These are phyloP conservation scores for Alternaria consortialis DNA, from an alignment of 2,329 filamentous ascomycete genomes.

Conservation along the genomic window DNA sequence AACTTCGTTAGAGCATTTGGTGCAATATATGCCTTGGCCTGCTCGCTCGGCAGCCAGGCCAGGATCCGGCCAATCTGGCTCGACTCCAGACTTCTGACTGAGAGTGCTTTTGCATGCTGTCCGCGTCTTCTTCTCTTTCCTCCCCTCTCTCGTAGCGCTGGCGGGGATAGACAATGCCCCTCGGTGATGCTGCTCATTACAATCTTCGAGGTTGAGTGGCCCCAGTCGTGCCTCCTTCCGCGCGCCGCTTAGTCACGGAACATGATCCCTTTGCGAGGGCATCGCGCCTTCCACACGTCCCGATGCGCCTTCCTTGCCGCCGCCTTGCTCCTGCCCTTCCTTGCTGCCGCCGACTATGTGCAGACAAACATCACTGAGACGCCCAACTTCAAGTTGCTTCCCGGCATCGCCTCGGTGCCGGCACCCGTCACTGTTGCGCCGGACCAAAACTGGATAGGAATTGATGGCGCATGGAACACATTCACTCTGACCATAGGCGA, in stretches of 20 bases:
- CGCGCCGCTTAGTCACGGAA: constrained; percentile 32
- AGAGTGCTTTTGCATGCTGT: constrained; percentile 22
- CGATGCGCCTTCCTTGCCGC: constrained; percentile 24
- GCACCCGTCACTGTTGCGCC: constrained; percentile 46
- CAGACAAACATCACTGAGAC: constrained; percentile 35
- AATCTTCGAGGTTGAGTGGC: constrained; percentile 35
- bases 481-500: constrained; percentile 68
- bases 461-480: constrained; percentile 68
- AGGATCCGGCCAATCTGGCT: constrained; percentile 39
- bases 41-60: constrained; percentile 22
- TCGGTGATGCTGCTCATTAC: constrained; percentile 37
- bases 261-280: constrained; percentile 34
- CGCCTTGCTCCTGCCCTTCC: constrained; percentile 30
- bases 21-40: constrained; percentile 37
- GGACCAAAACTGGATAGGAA: constrained; percentile 51
- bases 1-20: constrained; percentile 26
- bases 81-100: constrained; percentile 21
- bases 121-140: constrained; percentile 14
- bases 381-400: constrained; percentile 28
- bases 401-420: constrained; percentile 34
- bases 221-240: constrained; percentile 24
- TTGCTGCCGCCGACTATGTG: constrained; percentile 28
- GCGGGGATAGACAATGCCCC: constrained; percentile 32
- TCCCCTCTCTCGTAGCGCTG: constrained; percentile 23
- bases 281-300: constrained; percentile 24